Base-by-base conservation (phyloP, 2,329 filamentous ascomycete species). In the Apiospora arundinis region DNA sequence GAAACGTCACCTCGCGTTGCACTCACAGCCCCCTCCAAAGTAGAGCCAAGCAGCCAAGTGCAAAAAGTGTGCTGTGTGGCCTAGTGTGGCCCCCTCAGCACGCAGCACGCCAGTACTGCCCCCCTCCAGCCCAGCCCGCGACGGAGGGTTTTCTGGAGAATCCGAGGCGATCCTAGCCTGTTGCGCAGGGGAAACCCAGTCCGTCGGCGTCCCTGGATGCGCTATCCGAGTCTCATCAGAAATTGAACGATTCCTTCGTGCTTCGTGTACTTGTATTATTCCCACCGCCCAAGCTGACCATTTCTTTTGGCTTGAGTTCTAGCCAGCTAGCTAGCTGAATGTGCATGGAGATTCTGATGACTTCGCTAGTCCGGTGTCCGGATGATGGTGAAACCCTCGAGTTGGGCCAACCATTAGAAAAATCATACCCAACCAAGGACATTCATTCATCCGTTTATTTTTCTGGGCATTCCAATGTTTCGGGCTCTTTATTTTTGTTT, bases 111-210 rank as follows among this genome's bases (percentile, higher is more conserved):
- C n/a, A n/a, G n/a, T n/a, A n/a, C 42, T 16, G 12, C 42, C 14
- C 42, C 12, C 3, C 4, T 4, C 32, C 56, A n/a, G 8, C 56
- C 56, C 56, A 63, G 56, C 32, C 56, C 32, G 56, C 32, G 21
- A 63, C 56, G 56, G 56, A 63, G 56, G 37, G 56, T 63, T 63
- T 63, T 63, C 21, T 63, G 56, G 56, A 63, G 56, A 63, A 63
- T 21, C 56, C n/a, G 56, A 63, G 56, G 56, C 56, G 56, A 63
- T 40, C 56, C 32, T 63, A 63, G 56, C 28, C 28, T 63, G 32
- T 32, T 63, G 56, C 32, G 56, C 56, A 63, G 56, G 56, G 56
- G 11, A 37, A 63, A 63, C 56, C 56, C 56, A 40, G 56, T 40
- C 56, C 56, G 8, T n/a, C 56, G 56, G 28, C 18, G 52, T 37